phyloP scores from a whole-genome alignment of 805 yeast genomes.

The Zygosaccharomyces lentus region DNA sequence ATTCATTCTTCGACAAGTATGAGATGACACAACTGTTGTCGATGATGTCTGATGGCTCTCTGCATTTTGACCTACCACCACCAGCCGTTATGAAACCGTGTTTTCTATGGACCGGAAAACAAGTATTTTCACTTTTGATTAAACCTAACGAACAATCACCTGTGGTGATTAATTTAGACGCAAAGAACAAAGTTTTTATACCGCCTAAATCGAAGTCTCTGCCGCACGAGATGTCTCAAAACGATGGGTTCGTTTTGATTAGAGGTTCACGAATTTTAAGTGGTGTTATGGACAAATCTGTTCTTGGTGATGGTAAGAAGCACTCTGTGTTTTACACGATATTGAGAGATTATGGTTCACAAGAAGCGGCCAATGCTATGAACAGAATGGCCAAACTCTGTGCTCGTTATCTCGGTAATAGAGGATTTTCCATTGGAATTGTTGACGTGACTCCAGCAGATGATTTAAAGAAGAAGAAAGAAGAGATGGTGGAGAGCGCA shows the following conservation, averaged over 20 bases:
- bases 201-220: slow-evolving; percentile 65
- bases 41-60: slow-evolving; percentile 92
- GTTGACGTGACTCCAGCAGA: slow-evolving; percentile 93
- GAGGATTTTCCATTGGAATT: slow-evolving; percentile 97
- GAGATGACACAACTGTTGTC: slow-evolving; percentile 75
- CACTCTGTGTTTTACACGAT: slow-evolving; percentile 95
- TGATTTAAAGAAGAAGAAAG: slow-evolving; percentile 72
- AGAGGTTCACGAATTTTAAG: slow-evolving; percentile 83
- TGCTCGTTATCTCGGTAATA: slow-evolving; percentile 88
- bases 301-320: slow-evolving; percentile 96
- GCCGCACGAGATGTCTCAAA: slow-evolving; percentile 94
- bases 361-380: slow-evolving; percentile 94
- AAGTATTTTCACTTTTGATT: slow-evolving; percentile 82
- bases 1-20: slow-evolving; percentile 86
- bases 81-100: slow-evolving; percentile 90
- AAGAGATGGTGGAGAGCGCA: slow-evolving; percentile 83
- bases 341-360: slow-evolving; percentile 93
- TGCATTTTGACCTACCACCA: slow-evolving; percentile 90
- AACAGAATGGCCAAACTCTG: slow-evolving; percentile 98
- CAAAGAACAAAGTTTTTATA: slow-evolving; percentile 83
- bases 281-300: slow-evolving; percentile 96
- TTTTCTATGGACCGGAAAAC: slow-evolving; percentile 96
- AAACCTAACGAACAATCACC: slow-evolving; percentile 72
- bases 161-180: slow-evolving; percentile 86
- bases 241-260: slow-evolving; percentile 90